phyloP scores from a whole-genome alignment of 2,329 filamentous ascomycete species.

The Aspergillus carbonarius region DNA sequence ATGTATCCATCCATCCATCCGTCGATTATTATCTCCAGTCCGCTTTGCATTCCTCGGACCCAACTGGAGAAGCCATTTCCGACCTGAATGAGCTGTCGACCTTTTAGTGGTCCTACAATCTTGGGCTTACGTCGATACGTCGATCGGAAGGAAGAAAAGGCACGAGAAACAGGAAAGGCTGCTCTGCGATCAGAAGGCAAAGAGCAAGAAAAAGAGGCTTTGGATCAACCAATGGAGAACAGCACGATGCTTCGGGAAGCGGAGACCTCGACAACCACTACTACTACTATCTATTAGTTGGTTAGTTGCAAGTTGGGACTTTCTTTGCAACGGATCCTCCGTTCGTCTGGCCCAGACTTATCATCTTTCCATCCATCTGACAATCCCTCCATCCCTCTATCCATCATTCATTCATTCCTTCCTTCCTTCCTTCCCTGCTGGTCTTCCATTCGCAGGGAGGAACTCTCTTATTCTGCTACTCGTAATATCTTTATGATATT shows the following conservation, averaged over 20 bases:
- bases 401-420: not conserved
- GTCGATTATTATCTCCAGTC: no score
- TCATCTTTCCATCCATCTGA: no score
- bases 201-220: not conserved
- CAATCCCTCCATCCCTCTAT: conserved; percentile 1
- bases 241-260: conserved; percentile 1
- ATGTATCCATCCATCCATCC: no score
- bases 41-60: no score
- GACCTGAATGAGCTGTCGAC: not conserved
- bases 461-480: not conserved
- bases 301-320: no score
- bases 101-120: no score
- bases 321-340: not conserved
- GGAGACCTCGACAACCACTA: not conserved
- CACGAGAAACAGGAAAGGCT: not conserved
- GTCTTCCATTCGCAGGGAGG: not conserved
- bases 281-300: not conserved
- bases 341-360: conserved; percentile 7
- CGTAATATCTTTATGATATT: not conserved
- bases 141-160: not conserved
- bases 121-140: not conserved
- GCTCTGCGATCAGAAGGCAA: not conserved
- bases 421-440: not conserved
- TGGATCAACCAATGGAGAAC: not conserved
- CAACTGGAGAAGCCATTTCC: no score